phyloP scores from a whole-genome alignment of 352 stramenopile species.

The Phytophthora kernoviae region DNA sequence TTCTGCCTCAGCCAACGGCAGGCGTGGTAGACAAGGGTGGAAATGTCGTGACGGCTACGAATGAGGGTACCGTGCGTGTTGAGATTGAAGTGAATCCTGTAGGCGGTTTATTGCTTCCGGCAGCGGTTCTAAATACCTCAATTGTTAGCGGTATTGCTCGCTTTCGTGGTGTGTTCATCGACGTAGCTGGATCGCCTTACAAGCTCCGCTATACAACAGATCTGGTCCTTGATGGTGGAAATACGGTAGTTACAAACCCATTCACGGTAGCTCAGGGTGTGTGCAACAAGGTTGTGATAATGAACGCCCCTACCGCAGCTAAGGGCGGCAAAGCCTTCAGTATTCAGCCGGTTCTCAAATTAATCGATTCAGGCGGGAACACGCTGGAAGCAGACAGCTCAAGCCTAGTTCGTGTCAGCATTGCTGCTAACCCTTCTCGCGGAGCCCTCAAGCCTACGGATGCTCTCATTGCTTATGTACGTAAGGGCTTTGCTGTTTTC shows the following conservation, averaged over 20 bases:
- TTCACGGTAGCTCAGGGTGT: slow-evolving; percentile 75
- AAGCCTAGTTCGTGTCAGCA: slow-evolving; percentile 66
- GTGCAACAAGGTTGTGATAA: slow-evolving; percentile 56
- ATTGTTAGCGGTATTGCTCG: slow-evolving; percentile 61
- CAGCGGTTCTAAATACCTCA: slow-evolving; percentile 47
- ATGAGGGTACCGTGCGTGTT: slow-evolving; percentile 57
- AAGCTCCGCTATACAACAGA: slow-evolving; percentile 72
- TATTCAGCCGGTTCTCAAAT: slow-evolving; percentile 76
- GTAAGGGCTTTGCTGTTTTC: slow-evolving; percentile 65
- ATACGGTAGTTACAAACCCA: slow-evolving; percentile 66
- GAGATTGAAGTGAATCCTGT: slow-evolving; percentile 73
- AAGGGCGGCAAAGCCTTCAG: slow-evolving; percentile 76
- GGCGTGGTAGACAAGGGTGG: slow-evolving; percentile 82
- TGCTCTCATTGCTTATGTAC: slow-evolving; percentile 47
- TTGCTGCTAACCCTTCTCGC: slow-evolving; percentile 74
- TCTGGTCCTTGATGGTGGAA: slow-evolving; percentile 53
- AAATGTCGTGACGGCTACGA: slow-evolving; percentile 59
- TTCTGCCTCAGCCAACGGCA: slow-evolving; percentile 76
- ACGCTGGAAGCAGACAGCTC: slow-evolving; percentile 61
- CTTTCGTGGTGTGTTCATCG: slow-evolving; percentile 73
- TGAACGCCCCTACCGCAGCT: slow-evolving; percentile 39
- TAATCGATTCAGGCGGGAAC: slow-evolving; percentile 81
- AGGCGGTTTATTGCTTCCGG: slow-evolving; percentile 55
- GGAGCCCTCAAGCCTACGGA: slow-evolving; percentile 52
- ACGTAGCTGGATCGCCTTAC: slow-evolving; percentile 81